phyloP scores from a whole-genome alignment of 2,329 filamentous ascomycete genomes.

The Calonectria montana region DNA sequence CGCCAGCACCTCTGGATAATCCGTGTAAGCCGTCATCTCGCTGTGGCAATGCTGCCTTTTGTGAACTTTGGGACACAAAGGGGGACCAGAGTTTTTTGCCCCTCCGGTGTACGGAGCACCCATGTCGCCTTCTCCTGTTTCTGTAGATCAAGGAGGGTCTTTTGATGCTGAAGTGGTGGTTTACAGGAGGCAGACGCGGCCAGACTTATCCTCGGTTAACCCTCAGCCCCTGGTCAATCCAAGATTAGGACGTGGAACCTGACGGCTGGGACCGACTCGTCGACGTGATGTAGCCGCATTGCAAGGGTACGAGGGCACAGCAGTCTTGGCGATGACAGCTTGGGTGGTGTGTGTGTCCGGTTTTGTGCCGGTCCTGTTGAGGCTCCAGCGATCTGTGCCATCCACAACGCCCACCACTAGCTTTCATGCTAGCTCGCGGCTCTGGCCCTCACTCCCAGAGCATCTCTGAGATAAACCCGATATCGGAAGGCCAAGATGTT shows the following conservation, averaged over 20 bases:
- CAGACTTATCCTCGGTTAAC: slow-evolving; percentile 40
- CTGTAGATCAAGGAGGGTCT: neutral
- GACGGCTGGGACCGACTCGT: slow-evolving; percentile 10
- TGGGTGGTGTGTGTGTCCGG: neutral
- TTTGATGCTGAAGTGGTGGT: neutral
- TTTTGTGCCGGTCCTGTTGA: slow-evolving; percentile 3
- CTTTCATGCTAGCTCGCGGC: neutral
- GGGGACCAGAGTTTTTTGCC: neutral
- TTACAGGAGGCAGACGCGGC: neutral
- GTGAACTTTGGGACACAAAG: neutral
- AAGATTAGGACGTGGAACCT: slow-evolving; percentile 22
- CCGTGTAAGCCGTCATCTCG: slow-evolving; percentile 4
- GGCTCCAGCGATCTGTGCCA: slow-evolving; percentile 1
- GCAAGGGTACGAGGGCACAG: slow-evolving; percentile 11
- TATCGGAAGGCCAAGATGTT: neutral
- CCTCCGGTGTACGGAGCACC: neutral
- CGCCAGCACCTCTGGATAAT: neutral
- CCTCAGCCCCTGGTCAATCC: slow-evolving; percentile 30
- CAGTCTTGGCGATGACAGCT: slow-evolving; percentile 21
- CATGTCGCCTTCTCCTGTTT: neutral
- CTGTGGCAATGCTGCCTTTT: neutral
- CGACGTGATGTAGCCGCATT: slow-evolving; percentile 24
- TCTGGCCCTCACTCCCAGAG: neutral
- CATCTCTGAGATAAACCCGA: neutral
- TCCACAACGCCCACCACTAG: neutral